Conservation (phyloP, 805 yeast genomes). For the Metschnikowia reukaufii region DNA sequence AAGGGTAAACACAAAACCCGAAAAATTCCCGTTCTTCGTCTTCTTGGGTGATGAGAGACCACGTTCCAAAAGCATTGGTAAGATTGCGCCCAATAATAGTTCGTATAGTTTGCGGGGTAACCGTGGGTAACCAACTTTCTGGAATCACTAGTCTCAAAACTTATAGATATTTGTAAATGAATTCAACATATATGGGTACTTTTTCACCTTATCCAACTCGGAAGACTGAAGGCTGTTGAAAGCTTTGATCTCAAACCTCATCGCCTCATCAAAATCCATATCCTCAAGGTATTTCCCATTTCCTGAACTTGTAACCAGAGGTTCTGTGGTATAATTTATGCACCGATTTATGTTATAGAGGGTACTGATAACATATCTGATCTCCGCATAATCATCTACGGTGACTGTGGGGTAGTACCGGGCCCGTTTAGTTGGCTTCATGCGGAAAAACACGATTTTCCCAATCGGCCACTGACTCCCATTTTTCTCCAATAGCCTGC, state of each 20-base stretch:
- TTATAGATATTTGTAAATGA: conserved; percentile 50
- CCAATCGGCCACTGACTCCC: conserved; percentile 44
- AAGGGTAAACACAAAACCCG: conserved; percentile 61
- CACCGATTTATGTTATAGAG: conserved; percentile 18
- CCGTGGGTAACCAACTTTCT: conserved; percentile 27
- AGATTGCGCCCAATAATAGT: conserved; percentile 56
- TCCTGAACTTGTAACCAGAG: too few species aligned
- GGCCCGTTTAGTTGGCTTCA: conserved; percentile 38
- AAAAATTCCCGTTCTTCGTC: conserved; percentile 53
- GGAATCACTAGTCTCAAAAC: conserved; percentile 45
- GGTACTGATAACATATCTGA: conserved; percentile 43
- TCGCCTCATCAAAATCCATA: conserved; percentile 5
- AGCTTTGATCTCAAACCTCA: conserved; percentile 22
- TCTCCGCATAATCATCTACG: conserved; percentile 53
- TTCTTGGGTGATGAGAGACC: conserved; percentile 44
- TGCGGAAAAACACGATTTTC: conserved; percentile 27
- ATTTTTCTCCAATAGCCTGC: conserved; percentile 24
- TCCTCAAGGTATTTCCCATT: background rate
- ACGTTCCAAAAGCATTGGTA: conserved; percentile 69
- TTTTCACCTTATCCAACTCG: conserved; percentile 45
- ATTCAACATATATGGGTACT: conserved; percentile 48
- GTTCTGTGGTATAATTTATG: background rate
- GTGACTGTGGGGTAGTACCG: conserved; percentile 42
- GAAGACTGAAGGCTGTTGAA: conserved; percentile 52
- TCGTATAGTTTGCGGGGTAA: conserved; percentile 44